Evolutionary conservation across 306 rosid genomes (phyloP).

Genomic region (Malus domestica): ASM211411v1 NC_041793.1:45922501-45923000

Average conservation of each 20-base stretch:
- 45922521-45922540: conserved; percentile 9
- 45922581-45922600: conserved; percentile 16
- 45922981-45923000: conserved; percentile 38
- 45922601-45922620: conserved; percentile 16
- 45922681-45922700: background rate
- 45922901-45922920: conserved; percentile 84
- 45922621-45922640: conserved; percentile 17
- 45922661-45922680: background rate
- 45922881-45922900: conserved; percentile 35
- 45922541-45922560: conserved; percentile 4
- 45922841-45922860: conserved; percentile 76
- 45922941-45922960: conserved; percentile 80
- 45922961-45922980: conserved; percentile 37
- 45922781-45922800: conserved; percentile 30
- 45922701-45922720: background rate
- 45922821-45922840: conserved; percentile 66
- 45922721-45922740: background rate
- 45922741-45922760: background rate
- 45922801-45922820: conserved; percentile 91
- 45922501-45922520: conserved; percentile 17
- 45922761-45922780: conserved; percentile 17
- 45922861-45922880: conserved; percentile 48
- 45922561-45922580: background rate
- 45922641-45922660: conserved; percentile 6
- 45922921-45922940: conserved; percentile 93